These are phyloP conservation scores for Xylaria sp. DNA, from an alignment of 2,329 filamentous ascomycete genomes.

Conservation along the genomic window DNA sequence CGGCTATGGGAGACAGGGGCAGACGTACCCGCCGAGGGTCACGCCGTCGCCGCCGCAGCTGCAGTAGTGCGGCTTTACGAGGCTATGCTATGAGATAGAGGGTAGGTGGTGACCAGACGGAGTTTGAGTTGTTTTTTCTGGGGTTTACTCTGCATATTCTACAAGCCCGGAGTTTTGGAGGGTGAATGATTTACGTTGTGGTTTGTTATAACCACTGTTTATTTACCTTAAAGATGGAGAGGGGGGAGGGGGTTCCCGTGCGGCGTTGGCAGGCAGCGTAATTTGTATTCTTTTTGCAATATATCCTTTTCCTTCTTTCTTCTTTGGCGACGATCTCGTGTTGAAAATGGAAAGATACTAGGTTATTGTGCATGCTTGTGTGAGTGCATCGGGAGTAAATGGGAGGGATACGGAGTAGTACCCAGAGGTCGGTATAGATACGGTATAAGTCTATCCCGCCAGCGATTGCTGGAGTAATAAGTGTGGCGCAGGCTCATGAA, in stretches of 20 bases:
- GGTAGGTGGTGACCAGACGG: not conserved
- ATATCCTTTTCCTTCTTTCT: not conserved
- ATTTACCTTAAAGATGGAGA: slow-evolving; percentile 2
- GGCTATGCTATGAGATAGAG: not conserved
- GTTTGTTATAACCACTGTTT: not conserved
- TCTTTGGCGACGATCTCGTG: too few species aligned
- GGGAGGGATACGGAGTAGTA: too few species aligned
- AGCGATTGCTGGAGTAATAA: not conserved
- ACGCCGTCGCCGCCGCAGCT: slow-evolving; percentile 5
- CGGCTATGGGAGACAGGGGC: slow-evolving; percentile 49
- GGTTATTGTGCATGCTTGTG: too few species aligned
- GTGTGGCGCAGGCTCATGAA: too few species aligned
- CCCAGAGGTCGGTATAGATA: too few species aligned
- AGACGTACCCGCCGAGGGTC: slow-evolving; percentile 12
- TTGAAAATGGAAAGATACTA: too few species aligned
- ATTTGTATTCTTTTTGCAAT: slow-evolving; percentile 12
- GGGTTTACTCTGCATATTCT: not conserved
- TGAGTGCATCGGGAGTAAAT: too few species aligned
- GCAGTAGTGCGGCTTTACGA: not conserved
- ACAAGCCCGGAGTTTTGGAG: slow-evolving; percentile 26
- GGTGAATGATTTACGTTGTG: not conserved
- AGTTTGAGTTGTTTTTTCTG: not conserved
- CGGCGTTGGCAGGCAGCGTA: too few species aligned
- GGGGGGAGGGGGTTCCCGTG: not conserved
- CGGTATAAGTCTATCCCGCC: too few species aligned